These are phyloP conservation scores for Aspergillus ostianus DNA, from an alignment of 495 filamentous ascomycete genomes.

Conservation along the genomic window DNA sequence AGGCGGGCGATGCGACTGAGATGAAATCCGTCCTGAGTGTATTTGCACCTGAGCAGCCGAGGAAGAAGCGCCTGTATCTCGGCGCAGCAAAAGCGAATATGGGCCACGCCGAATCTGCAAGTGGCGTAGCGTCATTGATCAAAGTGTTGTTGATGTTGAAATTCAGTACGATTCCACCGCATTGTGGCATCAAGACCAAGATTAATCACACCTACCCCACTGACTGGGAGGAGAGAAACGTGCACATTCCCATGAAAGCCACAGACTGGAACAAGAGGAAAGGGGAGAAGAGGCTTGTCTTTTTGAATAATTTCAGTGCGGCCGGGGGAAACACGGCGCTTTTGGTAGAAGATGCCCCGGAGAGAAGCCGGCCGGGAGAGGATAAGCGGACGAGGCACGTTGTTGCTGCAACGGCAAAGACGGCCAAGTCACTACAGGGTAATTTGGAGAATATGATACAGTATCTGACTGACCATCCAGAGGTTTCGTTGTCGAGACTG, in stretches of 20 bases:
- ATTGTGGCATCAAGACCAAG: slow-evolving; percentile 82
- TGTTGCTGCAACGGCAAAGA: slow-evolving; percentile 54
- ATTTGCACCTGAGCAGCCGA: slow-evolving; percentile 71
- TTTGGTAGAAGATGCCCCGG: slow-evolving; percentile 55
- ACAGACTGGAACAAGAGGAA: slow-evolving; percentile 64
- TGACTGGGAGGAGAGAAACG: slow-evolving; percentile 70
- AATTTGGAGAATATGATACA: slow-evolving; percentile 52
- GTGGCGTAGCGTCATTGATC: slow-evolving; percentile 76
- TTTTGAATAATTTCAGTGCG: slow-evolving; percentile 68
- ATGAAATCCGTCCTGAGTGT: slow-evolving; percentile 75
- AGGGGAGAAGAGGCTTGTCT: slow-evolving; percentile 60
- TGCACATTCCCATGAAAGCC: slow-evolving; percentile 61
- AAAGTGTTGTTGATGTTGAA: slow-evolving; percentile 88
- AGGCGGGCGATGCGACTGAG: slow-evolving; percentile 77
- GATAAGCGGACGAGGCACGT: slow-evolving; percentile 53
- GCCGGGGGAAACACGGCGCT: slow-evolving; percentile 55
- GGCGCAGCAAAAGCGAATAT: slow-evolving; percentile 88
- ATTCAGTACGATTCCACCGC: slow-evolving; percentile 78
- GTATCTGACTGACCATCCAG: slow-evolving; percentile 48
- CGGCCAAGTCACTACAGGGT: slow-evolving; percentile 52
- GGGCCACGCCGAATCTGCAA: slow-evolving; percentile 86
- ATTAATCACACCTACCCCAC: slow-evolving; percentile 81
- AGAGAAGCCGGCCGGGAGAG: slow-evolving; percentile 35
- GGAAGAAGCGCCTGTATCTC: slow-evolving; percentile 71
- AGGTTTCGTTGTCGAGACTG: slow-evolving; percentile 37